A percentile compares a stretch with the other conserved stretches of the same genome.
Conservation (phyloP, 495 filamentous ascomycete species). For the Penicillium nucicola region DNA sequence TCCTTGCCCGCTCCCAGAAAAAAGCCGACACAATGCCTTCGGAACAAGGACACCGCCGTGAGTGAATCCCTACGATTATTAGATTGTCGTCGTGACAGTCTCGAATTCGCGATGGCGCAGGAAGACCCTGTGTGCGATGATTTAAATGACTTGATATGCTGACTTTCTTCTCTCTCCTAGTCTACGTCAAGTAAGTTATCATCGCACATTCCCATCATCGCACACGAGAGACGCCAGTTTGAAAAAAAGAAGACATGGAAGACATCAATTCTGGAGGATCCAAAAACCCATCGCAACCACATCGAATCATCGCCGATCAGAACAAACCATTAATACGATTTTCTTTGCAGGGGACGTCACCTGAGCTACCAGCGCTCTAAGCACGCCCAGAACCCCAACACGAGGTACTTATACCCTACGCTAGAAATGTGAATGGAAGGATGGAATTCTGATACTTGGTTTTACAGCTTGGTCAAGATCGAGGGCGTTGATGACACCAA, state of each 20-base stretch:
- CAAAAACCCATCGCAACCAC: constrained; percentile 1
- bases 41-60: constrained; percentile 80
- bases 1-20: constrained; percentile 48
- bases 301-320: constrained; percentile 3
- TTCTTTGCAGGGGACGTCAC: constrained; percentile 73
- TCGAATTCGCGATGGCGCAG: constrained; percentile 14
- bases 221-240: constrained; percentile 15
- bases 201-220: constrained; percentile 20
- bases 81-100: constrained; percentile 10
- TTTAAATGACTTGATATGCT: constrained; percentile 27
- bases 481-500: constrained; percentile 88
- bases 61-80: constrained; percentile 40
- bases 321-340: constrained; percentile 35
- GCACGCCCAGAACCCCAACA: constrained; percentile 79
- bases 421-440: constrained; percentile 10
- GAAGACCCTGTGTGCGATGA: constrained; percentile 5
- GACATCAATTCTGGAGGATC: constrained; percentile 10
- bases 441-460: constrained; percentile 29
- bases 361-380: constrained; percentile 90
- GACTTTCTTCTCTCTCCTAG: constrained; percentile 46
- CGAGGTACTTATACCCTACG: constrained; percentile 43
- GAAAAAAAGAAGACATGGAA: constrained; percentile 8
- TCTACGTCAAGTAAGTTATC: constrained; percentile 88
- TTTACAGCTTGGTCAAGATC: constrained; percentile 78
- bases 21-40: constrained; percentile 70